Evolutionary conservation across 768 basidiomycete genomes (phyloP).

Genomic region (Serendipita sp.): DNA sequence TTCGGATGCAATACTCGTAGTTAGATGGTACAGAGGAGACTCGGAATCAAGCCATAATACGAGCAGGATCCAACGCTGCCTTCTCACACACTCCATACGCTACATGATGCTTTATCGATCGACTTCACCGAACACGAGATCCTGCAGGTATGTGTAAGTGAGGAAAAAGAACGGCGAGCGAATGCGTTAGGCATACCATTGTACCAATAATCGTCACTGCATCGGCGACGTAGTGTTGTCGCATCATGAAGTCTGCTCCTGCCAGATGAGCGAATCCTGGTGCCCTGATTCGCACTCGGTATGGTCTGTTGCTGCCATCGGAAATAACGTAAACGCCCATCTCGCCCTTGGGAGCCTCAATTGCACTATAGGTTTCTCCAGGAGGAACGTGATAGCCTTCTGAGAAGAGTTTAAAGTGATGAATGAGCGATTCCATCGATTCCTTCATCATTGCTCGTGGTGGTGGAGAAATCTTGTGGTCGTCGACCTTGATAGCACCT

Average conservation of each 20-base stretch:
- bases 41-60: no score
- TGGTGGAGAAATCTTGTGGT: conserved; percentile 93
- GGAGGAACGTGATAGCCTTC: conserved; percentile 96
- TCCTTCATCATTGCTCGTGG: conserved; percentile 98
- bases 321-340: conserved; percentile 98
- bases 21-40: not conserved
- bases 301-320: conserved; percentile 92
- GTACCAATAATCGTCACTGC: conserved; percentile 96
- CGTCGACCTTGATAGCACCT: conserved; percentile 86
- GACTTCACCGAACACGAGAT: conserved; percentile 76
- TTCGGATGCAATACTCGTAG: not conserved
- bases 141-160: conserved; percentile 26
- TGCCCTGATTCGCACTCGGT: conserved; percentile 92
- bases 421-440: conserved; percentile 94
- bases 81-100: no score
- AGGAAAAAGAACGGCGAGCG: conserved; percentile 6
- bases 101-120: conserved; percentile 21
- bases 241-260: conserved; percentile 96
- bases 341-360: conserved; percentile 97
- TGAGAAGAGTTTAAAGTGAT: conserved; percentile 98
- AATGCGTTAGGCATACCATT: conserved; percentile 43
- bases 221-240: conserved; percentile 87
- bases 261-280: conserved; percentile 94
- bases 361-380: conserved; percentile 84
- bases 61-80: no score